Conservation (phyloP, 345 rosid genomes). For the Corymbia maculata region DNA sequence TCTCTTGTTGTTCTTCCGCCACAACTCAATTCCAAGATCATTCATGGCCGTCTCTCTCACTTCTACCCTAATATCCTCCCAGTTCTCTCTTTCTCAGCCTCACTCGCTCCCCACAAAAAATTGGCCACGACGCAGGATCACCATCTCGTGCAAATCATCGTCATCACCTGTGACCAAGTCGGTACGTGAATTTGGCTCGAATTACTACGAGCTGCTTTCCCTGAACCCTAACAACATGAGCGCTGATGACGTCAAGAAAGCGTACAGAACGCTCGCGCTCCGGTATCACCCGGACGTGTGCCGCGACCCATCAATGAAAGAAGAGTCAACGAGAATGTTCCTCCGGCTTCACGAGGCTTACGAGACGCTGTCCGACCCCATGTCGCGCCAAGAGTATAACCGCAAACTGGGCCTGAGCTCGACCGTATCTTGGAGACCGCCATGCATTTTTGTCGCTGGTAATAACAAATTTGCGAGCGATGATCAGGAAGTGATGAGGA, state of each 20-base stretch:
- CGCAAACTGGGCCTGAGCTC: background rate
- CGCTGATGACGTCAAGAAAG: conserved; percentile 7
- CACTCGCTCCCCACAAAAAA: background rate
- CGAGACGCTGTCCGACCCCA: conserved; percentile 15
- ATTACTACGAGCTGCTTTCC: conserved; percentile 12
- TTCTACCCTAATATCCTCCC: background rate
- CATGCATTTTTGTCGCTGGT: background rate
- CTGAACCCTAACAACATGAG: conserved; percentile 1
- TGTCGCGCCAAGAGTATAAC: conserved; percentile 2
- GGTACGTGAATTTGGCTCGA: background rate
- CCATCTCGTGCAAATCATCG: background rate
- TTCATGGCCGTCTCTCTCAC: background rate
- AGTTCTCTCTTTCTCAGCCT: background rate
- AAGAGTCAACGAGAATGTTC: conserved; percentile 12
- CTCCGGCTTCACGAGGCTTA: conserved; percentile 11
- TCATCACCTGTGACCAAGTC: background rate
- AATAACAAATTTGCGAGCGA: background rate
- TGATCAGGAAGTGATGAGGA: background rate
- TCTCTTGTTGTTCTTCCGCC: background rate
- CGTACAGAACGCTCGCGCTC: conserved; percentile 7
- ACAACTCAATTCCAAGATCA: background rate
- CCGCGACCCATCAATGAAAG: conserved; percentile 1
- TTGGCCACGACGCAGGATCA: background rate
- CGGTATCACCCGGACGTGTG: conserved; percentile 16
- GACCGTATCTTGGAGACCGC: background rate